phyloP scores from a whole-genome alignment of 805 yeast genomes.

The Diddensiella transvaalensis region DNA sequence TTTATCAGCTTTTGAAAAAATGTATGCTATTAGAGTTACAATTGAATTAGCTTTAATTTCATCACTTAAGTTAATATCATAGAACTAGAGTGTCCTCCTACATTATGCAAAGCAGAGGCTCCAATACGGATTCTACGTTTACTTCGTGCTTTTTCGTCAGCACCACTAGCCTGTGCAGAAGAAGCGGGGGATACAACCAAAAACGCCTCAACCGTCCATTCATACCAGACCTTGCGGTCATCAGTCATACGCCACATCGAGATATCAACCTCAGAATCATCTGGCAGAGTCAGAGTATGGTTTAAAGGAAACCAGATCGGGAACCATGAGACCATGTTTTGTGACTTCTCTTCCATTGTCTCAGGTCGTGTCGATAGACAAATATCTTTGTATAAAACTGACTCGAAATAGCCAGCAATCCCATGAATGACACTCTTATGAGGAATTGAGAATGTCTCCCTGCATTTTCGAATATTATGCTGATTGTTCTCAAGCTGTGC shows the following conservation, averaged over 20 bases:
- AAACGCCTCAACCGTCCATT: constrained; percentile 58
- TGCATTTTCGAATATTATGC: constrained; percentile 26
- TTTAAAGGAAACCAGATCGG: constrained; percentile 62
- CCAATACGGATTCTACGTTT: constrained; percentile 25
- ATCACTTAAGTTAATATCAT: constrained; percentile 23
- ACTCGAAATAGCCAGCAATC: constrained; percentile 68
- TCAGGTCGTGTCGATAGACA: constrained; percentile 50
- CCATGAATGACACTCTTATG: constrained; percentile 64
- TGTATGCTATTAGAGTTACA: neutral
- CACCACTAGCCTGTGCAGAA: constrained; percentile 15
- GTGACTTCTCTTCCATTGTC: constrained; percentile 34
- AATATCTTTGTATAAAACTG: constrained; percentile 60
- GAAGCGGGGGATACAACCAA: constrained; percentile 31
- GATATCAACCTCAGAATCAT: constrained; percentile 52
- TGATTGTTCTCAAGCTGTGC: constrained; percentile 15
- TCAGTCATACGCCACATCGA: constrained; percentile 47
- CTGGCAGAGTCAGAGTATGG: constrained; percentile 49
- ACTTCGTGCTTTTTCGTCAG: constrained; percentile 15
- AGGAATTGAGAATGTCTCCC: constrained; percentile 43
- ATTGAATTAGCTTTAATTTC: neutral
- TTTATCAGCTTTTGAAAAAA: neutral
- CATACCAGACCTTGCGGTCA: constrained; percentile 56
- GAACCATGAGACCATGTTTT: constrained; percentile 60
- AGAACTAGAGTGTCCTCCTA: constrained; percentile 25
- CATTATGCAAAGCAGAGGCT: constrained; percentile 29